phyloP scores from a whole-genome alignment of 2,329 filamentous ascomycete genomes.

The Colletotrichum plurivorum region DNA sequence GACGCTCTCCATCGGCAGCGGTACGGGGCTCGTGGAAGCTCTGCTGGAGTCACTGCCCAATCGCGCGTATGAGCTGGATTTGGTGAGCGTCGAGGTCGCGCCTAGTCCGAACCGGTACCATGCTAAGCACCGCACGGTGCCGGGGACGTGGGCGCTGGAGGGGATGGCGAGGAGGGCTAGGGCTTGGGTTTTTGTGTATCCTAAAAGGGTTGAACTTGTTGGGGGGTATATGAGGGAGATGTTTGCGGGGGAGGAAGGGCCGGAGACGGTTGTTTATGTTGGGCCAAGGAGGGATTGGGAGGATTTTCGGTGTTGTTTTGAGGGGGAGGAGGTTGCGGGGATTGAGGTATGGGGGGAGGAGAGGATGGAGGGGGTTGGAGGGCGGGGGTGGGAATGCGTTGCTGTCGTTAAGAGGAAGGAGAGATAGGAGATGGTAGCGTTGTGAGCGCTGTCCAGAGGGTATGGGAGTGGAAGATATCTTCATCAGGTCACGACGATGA shows the following conservation, averaged over 20 bases:
- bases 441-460: neutral
- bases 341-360: constrained; percentile 26
- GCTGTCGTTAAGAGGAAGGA: constrained; percentile 5
- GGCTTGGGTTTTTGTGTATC: constrained; percentile 52
- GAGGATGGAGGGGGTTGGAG: constrained; percentile 30
- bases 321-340: neutral
- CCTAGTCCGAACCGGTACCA: constrained; percentile 14
- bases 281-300: constrained; percentile 35
- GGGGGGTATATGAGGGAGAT: constrained; percentile 44
- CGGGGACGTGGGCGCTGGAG: constrained; percentile 49
- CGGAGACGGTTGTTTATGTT: constrained; percentile 21
- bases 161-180: constrained; percentile 44
- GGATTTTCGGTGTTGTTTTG: constrained; percentile 13
- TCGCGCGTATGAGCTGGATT: constrained; percentile 18
- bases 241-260: neutral
- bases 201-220: constrained; percentile 49
- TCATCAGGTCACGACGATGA: neutral
- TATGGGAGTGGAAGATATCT: neutral
- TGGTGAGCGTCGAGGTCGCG: constrained; percentile 36
- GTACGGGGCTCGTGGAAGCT: constrained; percentile 48
- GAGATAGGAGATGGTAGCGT: neutral
- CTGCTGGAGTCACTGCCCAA: constrained; percentile 41
- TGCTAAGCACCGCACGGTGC: constrained; percentile 44
- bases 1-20: constrained; percentile 49
- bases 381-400: constrained; percentile 29